Conservation (phyloP, 768 basidiomycete genomes). For the Tubosaeta brunneosetosa region DNA sequence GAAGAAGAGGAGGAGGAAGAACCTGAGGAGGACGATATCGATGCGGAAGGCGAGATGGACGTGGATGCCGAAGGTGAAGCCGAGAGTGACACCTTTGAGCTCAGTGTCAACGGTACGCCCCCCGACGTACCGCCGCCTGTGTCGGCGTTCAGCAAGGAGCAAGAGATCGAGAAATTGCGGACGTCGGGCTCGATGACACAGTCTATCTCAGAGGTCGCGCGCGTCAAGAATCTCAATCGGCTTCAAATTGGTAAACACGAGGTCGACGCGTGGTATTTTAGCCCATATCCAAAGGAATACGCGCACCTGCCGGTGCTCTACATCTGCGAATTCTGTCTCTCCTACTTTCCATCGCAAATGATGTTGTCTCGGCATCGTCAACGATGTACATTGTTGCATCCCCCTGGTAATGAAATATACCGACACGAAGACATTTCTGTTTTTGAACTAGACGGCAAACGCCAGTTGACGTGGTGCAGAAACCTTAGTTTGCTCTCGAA, state of each 20-base stretch:
- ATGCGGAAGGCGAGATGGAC: constrained; percentile 44
- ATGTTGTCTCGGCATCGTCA: constrained; percentile 89
- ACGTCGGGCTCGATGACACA: constrained; percentile 99
- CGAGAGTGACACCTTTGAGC: constrained; percentile 68
- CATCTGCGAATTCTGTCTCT: constrained; percentile 98
- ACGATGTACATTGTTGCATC: constrained; percentile 88
- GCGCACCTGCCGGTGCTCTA: constrained; percentile 93
- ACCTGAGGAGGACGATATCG: constrained; percentile 43
- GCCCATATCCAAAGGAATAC: constrained; percentile 97
- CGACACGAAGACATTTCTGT: constrained; percentile 95
- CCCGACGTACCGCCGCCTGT: constrained; percentile 49
- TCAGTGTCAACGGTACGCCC: constrained; percentile 45
- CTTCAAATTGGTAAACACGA: constrained; percentile 95
- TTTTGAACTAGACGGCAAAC: constrained; percentile 97
- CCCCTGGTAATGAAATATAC: constrained; percentile 99
- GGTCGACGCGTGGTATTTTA: constrained; percentile 99
- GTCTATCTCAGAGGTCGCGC: constrained; percentile 93
- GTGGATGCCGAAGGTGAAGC: constrained; percentile 43
- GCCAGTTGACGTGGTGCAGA: constrained; percentile 93
- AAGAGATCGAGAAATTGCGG: constrained; percentile 97
- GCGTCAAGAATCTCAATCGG: constrained; percentile 97
- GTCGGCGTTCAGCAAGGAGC: constrained; percentile 86
- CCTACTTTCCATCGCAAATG: constrained; percentile 85
- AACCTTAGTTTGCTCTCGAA: constrained; percentile 96
- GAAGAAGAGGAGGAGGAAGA: constrained; percentile 60